Evolutionary conservation across 306 rosid species (phyloP).

Genomic region (Quercus aquifolioides): DNA sequence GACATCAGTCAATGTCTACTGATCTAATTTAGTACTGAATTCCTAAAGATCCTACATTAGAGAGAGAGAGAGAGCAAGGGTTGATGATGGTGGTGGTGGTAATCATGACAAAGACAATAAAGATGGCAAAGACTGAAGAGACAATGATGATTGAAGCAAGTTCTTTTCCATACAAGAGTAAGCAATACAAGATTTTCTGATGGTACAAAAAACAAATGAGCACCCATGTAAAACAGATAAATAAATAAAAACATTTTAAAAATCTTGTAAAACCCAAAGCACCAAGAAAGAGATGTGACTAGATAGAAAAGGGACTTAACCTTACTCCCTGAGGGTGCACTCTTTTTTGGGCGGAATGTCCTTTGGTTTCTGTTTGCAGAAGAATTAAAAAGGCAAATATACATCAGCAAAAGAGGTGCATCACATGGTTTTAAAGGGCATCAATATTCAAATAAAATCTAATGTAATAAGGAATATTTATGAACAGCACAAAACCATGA

Average conservation of each 20-base stretch:
- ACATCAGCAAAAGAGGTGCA: conserved; percentile 6
- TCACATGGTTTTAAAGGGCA: conserved; percentile 3
- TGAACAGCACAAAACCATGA: neutral
- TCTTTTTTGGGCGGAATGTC: conserved; percentile 96
- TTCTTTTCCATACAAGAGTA: no score
- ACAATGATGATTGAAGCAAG: no score
- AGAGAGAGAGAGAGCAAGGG: no score
- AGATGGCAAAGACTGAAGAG: no score
- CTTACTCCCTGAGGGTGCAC: conserved; percentile 99
- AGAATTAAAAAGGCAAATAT: conserved; percentile 11
- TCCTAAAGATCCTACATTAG: no score
- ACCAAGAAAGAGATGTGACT: neutral
- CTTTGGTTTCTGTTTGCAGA: conserved; percentile 81
- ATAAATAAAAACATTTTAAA: no score
- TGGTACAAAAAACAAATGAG: neutral
- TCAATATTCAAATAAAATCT: conserved; percentile 14
- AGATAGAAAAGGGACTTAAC: conserved; percentile 39
- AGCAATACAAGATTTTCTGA: no score
- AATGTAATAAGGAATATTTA: conserved; percentile 11
- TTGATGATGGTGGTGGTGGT: no score
- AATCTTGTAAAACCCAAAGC: conserved; percentile 9
- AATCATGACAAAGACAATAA: no score
- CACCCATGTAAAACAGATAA: neutral
- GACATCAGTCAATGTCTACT: no score
- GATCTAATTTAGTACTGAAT: no score